Evolutionary conservation across 352 stramenopile species (phyloP).

Genomic region (Pythium dissimile): DNA sequence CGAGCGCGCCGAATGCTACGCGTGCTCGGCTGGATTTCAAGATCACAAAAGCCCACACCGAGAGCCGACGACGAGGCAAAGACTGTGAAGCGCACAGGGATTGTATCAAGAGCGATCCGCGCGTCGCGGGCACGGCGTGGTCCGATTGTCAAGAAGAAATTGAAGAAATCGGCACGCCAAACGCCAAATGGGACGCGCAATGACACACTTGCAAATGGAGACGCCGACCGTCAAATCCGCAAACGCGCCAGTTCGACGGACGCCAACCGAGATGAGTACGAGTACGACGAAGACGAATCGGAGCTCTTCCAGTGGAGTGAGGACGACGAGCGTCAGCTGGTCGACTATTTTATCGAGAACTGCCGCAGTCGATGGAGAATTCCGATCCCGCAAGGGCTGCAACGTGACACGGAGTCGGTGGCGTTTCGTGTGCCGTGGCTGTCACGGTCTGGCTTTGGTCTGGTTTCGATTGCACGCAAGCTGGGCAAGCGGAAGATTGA

Average conservation of each 20-base stretch:
- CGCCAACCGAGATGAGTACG: background rate
- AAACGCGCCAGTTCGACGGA: background rate
- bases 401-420: slow-evolving; percentile 47
- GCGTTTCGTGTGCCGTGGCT: slow-evolving; percentile 64
- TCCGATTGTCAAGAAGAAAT: slow-evolving; percentile 15
- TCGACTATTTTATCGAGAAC: slow-evolving; percentile 70
- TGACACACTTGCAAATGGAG: background rate
- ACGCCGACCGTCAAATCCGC: background rate
- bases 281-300: slow-evolving; percentile 19
- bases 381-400: slow-evolving; percentile 51
- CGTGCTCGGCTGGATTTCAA: slow-evolving; percentile 70
- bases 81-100: slow-evolving; percentile 37
- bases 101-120: slow-evolving; percentile 57
- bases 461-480: slow-evolving; percentile 60
- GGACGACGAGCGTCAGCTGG: slow-evolving; percentile 46
- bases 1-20: slow-evolving; percentile 62
- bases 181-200: background rate
- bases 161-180: background rate
- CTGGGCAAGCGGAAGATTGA: slow-evolving; percentile 69
- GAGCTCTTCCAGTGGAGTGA: slow-evolving; percentile 46
- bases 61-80: slow-evolving; percentile 14
- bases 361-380: slow-evolving; percentile 63
- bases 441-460: slow-evolving; percentile 52
- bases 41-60: slow-evolving; percentile 44
- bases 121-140: slow-evolving; percentile 17